A percentile compares a stretch with the other conserved stretches of the same genome.
These are phyloP conservation scores for Vitis hybrid DNA, from an alignment of 177 flowering plant species.

Conservation along the genomic window DNA sequence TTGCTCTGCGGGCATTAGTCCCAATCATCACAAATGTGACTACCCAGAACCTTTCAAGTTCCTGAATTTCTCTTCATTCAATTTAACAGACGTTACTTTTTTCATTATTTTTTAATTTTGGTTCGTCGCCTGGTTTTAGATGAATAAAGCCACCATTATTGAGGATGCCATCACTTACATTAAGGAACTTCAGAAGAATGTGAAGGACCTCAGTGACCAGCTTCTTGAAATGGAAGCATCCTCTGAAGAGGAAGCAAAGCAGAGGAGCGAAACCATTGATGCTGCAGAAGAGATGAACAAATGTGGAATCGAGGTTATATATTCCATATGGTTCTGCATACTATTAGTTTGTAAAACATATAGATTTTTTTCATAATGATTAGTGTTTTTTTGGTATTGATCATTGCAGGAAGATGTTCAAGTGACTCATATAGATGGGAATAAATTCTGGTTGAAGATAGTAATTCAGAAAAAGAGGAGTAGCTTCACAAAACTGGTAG, in stretches of 20 bases:
- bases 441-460: constrained; percentile 58
- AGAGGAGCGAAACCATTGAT: not conserved
- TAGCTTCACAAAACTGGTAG: constrained; percentile 49
- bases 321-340: not conserved
- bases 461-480: constrained; percentile 45
- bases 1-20: constrained; percentile 62
- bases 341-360: too few species aligned
- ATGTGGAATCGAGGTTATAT: constrained; percentile 34
- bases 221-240: constrained; percentile 46
- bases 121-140: constrained; percentile 30
- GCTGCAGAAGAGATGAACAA: constrained; percentile 27
- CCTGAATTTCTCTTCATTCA: not conserved
- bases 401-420: constrained; percentile 45
- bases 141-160: constrained; percentile 66
- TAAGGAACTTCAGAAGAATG: constrained; percentile 42
- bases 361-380: not conserved
- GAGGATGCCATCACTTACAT: constrained; percentile 73
- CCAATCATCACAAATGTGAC: constrained; percentile 86
- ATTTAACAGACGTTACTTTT: too few species aligned
- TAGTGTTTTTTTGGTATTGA: not conserved
- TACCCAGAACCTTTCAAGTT: not conserved
- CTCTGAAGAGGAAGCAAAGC: constrained; percentile 23
- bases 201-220: constrained; percentile 42
- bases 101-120: not conserved
- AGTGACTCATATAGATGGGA: constrained; percentile 35